Conservation (phyloP, 2,329 filamentous ascomycete species). For the Talaromyces sp. region DNA sequence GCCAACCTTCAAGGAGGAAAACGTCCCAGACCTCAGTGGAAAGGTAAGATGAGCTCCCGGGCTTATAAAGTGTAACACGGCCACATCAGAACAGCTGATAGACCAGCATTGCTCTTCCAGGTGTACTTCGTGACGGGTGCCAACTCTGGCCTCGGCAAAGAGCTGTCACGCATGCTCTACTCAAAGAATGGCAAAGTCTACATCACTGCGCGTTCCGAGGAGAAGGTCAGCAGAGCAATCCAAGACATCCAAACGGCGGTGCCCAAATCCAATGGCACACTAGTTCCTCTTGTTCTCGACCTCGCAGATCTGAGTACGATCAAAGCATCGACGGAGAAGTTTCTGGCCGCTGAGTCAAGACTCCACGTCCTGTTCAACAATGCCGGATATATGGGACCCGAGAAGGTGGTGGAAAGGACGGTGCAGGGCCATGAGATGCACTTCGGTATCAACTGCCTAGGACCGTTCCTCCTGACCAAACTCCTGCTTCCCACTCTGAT, state of each 20-base stretch:
- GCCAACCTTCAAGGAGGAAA: conserved; percentile 20
- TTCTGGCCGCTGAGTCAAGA: conserved; percentile 30
- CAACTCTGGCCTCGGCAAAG: conserved; percentile 37
- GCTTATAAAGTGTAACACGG: too few species aligned
- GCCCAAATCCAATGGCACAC: neutral
- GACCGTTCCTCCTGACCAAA: conserved; percentile 35
- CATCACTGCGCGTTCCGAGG: conserved; percentile 38
- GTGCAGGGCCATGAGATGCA: conserved; percentile 33
- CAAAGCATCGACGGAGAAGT: conserved; percentile 27
- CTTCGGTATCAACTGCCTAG: conserved; percentile 36
- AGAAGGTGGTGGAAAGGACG: conserved; percentile 26
- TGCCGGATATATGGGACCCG: conserved; percentile 37
- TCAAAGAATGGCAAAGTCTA: conserved; percentile 42
- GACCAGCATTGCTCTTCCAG: too few species aligned
- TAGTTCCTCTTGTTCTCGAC: neutral
- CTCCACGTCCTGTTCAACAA: conserved; percentile 40
- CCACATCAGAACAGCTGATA: too few species aligned
- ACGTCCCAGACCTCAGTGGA: conserved; percentile 16
- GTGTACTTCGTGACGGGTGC: conserved; percentile 39
- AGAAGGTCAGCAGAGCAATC: conserved; percentile 39
- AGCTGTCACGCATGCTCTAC: conserved; percentile 39
- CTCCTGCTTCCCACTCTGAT: conserved; percentile 31
- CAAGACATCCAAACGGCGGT: conserved; percentile 29
- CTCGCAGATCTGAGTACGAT: neutral
- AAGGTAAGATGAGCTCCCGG: too few species aligned